Base-by-base conservation (phyloP, 257 asterid genomes). In the Primulina eburnea region DNA sequence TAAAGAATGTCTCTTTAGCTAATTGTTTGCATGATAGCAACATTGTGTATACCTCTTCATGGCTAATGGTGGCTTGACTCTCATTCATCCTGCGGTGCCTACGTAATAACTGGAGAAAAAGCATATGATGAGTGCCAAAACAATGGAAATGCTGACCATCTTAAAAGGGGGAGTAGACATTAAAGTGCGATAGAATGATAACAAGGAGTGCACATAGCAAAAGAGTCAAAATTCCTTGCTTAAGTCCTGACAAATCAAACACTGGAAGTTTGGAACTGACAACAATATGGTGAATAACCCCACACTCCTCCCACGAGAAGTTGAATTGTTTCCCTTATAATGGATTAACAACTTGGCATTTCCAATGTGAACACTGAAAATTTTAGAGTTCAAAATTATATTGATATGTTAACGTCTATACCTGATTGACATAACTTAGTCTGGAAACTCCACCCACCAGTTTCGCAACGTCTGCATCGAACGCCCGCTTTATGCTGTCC, bases 371-470 rank as follows among this genome's bases (percentile, higher is more conserved):
- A 73, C 17, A 21, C 26, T 63, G 35, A 8, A 24, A 56, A 26
- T 5, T 10, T 38, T 38, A 60, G 38, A 68, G 63, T 65, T 30
- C 0, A 1, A 55, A 47, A 64, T 70, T 59, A 55, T 38, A 67
- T 71, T 64, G 47, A 33, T 64, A 65, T 55, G 37, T 52, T 67
- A 26, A 11, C 33, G 71, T 20, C 12, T 29, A 5, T 81, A 92
- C 98, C 97, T 92, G 98, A 81, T 92, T 92, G 70, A 92, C 84
- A 75, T 84, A 88, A 84, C 98, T 92, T 70, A 92, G 77, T 79
- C 88, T 88, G 71, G 98, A 92, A 71, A 92, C 98, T 59, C 98
- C 96, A 73, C 92, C 97, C 18, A 92, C 98, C 85, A 92, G 70
- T 80, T 86, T 87, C 33, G 92, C 96, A 63, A 90, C 88, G 72